Evolutionary conservation across 805 yeast genomes (phyloP).

Genomic region (Schwanniomyces sp.): DNA sequence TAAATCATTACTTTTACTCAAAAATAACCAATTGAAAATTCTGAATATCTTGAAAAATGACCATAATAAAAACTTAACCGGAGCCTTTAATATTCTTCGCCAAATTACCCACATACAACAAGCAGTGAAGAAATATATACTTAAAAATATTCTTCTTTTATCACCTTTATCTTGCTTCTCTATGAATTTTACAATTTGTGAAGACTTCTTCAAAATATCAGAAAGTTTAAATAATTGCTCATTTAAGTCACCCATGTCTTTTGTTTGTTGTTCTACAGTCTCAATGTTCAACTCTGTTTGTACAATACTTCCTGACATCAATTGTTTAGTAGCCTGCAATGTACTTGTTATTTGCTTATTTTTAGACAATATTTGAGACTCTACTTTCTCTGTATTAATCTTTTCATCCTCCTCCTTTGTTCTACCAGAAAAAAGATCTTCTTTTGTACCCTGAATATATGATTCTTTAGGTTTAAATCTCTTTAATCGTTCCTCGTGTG

Average conservation of each 20-base stretch:
- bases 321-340: slow-evolving; percentile 47
- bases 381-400: slow-evolving; percentile 19
- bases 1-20: neutral
- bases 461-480: slow-evolving; percentile 13
- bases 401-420: slow-evolving; percentile 7
- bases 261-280: slow-evolving; percentile 46
- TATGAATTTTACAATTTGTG: slow-evolving; percentile 47
- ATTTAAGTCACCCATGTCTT: slow-evolving; percentile 40
- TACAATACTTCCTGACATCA: slow-evolving; percentile 49
- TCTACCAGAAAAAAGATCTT: slow-evolving; percentile 23
- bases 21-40: slow-evolving; percentile 19
- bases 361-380: slow-evolving; percentile 44
- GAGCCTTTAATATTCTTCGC: slow-evolving; percentile 46
- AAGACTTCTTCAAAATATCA: slow-evolving; percentile 40
- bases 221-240: slow-evolving; percentile 31
- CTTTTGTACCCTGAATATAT: slow-evolving; percentile 10
- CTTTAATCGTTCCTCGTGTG: slow-evolving; percentile 31
- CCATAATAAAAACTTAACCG: slow-evolving; percentile 48
- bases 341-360: slow-evolving; percentile 48
- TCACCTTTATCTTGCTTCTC: slow-evolving; percentile 53
- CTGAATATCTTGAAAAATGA: slow-evolving; percentile 38
- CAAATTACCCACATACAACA: slow-evolving; percentile 52
- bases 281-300: slow-evolving; percentile 53
- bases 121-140: slow-evolving; percentile 44
- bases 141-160: slow-evolving; percentile 46